Evolutionary conservation across 352 stramenopile species (phyloP), one percentile per base, ranked within the genome.

Genomic region (Pythium plurisporium): DNA sequence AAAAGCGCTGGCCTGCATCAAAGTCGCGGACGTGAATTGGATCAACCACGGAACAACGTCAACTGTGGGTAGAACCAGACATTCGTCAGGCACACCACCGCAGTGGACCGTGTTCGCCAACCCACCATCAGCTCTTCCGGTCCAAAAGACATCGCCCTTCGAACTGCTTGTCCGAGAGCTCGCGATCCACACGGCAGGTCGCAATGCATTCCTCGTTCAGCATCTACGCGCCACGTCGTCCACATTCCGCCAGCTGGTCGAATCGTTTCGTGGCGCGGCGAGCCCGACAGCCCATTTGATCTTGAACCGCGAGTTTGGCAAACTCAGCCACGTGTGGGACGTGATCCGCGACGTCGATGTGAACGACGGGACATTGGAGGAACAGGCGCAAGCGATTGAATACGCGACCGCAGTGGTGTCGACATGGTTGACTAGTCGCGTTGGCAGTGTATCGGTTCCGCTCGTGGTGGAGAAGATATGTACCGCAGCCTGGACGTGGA

Each of bases 1-100:
- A 0, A 70, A 74, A 5, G 55, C 69, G 6, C 49, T 81, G 11
- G 29, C 51, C 5, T 81, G 79, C 51, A 41, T 79, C 20, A 72
- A 70, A 8, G 25, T 75, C 11, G 53, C 49, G 3, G 74, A 81
- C 36, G 57, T 45, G 0, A 80, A 71, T 17, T 56, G 63, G 55
- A 69, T 83, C 37, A 67, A 75, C 23, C 50, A 73, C 38, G n/a
- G 19, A 8, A 17, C 19, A 25, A 6, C 14, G 8, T 20, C 19
- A 8, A 17, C 10, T 17, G 19, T 22, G 38, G 19, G 10, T 10
- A 44, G 19, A 6, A n/a, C 10, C 14, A n/a, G 19, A 25, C 14
- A 23, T 44, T 8, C 6, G 38, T 23, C 8, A 25, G 6, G 38
- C 38, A 22, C 38, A 17, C 19, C 19, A 10, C 7, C 38, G 7